Base-by-base conservation (phyloP, 2,329 filamentous ascomycete genomes). In the Cadophora malorum region DNA sequence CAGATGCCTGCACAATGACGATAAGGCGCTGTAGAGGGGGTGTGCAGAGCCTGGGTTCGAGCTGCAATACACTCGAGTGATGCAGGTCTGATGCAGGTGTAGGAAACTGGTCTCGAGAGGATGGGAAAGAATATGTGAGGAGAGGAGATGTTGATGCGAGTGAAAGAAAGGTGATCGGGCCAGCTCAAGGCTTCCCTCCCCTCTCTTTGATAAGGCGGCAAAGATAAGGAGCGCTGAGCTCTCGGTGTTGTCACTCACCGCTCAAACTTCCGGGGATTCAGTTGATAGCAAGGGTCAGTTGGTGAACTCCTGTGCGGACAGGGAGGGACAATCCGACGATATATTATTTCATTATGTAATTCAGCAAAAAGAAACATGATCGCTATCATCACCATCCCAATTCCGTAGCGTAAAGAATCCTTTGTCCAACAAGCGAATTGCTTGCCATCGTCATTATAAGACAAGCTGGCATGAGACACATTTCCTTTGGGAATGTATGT, bases 1-100 rank as follows among this genome's bases (percentile, higher is more conserved):
- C n/a, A 49, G 45, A 14, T 45, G 45, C 45, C 56, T 38, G 56
- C 33, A 59, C 56, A 59, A 59, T 59, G 56, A 59, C 56, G 56
- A 45, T 35, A 19, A 21, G 56, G 35, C 21, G 56, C 56, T 10
- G 33, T 16, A 59, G 16, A 8, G 50, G 4, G 25, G 45, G 45
- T 49, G 45, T n/a, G 45, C 45, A 49, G 45, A 49, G 45, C 45
- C 45, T 49, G 45, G 45, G 45, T 21, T 49, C 45, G 21, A n/a
- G n/a, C 45, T 49, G 45, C 45, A 49, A 10, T 21, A 21, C 45
- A 10, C 6, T 49, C 19, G 19, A 49, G n/a, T 21, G 45, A 49
- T 49, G 45, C 45, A 49, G 45, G 45, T 49, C 35, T 9, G 35
- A 14, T 49, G n/a, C 19, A n/a, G 19, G 45, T 49, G n/a, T 49